Evolutionary conservation across 176 grass and related monocot species (phyloP).

Genomic region (Saccharum officinarum): DNA sequence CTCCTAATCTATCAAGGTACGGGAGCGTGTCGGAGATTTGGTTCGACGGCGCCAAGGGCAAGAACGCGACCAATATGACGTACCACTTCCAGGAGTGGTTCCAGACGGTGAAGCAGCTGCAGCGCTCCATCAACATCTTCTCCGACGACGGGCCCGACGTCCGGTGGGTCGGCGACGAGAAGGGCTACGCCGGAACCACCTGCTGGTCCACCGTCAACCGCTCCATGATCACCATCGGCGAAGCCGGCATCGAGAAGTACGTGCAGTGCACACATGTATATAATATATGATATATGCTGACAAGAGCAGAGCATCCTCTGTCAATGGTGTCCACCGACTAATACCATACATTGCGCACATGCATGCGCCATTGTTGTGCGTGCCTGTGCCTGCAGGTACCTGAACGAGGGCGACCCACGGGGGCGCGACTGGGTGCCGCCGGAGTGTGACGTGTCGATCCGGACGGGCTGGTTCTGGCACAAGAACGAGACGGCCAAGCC

Average conservation of each 20-base stretch:
- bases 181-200: constrained; percentile 65
- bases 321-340: neutral
- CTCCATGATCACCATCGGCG: constrained; percentile 76
- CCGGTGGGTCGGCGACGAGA: constrained; percentile 96
- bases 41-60: constrained; percentile 94
- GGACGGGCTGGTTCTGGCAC: constrained; percentile 98
- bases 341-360: too few species aligned
- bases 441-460: constrained; percentile 96
- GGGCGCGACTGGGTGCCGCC: constrained; percentile 87
- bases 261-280: neutral
- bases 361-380: neutral
- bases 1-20: constrained; percentile 33
- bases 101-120: constrained; percentile 75
- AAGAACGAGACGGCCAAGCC: constrained; percentile 84
- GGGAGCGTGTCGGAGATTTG: constrained; percentile 87
- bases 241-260: constrained; percentile 63
- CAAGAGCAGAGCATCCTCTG: constrained; percentile 3
- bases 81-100: constrained; percentile 97
- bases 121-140: constrained; percentile 91
- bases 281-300: neutral
- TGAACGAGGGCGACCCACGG: constrained; percentile 70
- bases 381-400: constrained; percentile 49
- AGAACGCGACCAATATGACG: constrained; percentile 78
- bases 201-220: constrained; percentile 92
- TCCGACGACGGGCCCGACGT: constrained; percentile 88